phyloP scores from a whole-genome alignment of 2,329 filamentous ascomycete genomes.

The Trichophyton simii region DNA sequence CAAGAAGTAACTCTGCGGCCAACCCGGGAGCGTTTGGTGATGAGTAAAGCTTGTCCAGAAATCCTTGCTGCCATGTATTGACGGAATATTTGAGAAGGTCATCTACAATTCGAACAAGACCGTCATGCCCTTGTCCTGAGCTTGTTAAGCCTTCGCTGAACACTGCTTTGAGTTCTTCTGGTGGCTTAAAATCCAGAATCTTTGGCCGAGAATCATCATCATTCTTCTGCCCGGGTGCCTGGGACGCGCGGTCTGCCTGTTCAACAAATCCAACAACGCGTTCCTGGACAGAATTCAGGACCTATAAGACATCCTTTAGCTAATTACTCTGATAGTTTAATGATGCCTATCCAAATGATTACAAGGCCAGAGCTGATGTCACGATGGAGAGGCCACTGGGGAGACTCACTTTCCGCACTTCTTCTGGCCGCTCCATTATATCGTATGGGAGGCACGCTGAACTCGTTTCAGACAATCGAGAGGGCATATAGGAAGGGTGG shows the following conservation, averaged over 20 bases:
- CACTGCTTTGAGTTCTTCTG: slow-evolving; percentile 47
- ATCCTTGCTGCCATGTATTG: slow-evolving; percentile 98
- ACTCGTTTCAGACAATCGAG: not conserved
- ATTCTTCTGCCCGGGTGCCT: slow-evolving; percentile 47
- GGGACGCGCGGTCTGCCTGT: slow-evolving; percentile 26
- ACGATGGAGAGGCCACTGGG: not conserved
- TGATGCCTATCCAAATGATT: not conserved
- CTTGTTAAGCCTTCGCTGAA: slow-evolving; percentile 41
- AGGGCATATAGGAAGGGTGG: not conserved
- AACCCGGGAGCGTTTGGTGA: slow-evolving; percentile 79
- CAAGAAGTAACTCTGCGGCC: slow-evolving; percentile 70
- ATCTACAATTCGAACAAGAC: slow-evolving; percentile 57
- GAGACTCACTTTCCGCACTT: slow-evolving; percentile 31
- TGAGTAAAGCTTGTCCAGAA: slow-evolving; percentile 90
- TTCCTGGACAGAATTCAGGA: slow-evolving; percentile 30
- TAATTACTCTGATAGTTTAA: not conserved
- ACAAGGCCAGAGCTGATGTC: not conserved
- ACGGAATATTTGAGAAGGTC: slow-evolving; percentile 72
- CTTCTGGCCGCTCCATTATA: slow-evolving; percentile 24
- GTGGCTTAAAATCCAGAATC: slow-evolving; percentile 52
- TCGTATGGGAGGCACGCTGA: not conserved
- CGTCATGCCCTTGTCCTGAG: slow-evolving; percentile 53
- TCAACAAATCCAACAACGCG: slow-evolving; percentile 35
- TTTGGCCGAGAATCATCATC: slow-evolving; percentile 41
- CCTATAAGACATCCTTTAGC: slow-evolving; percentile 16